phyloP scores from a whole-genome alignment of 2,329 filamentous ascomycete species.

The Ophiostoma ips region DNA sequence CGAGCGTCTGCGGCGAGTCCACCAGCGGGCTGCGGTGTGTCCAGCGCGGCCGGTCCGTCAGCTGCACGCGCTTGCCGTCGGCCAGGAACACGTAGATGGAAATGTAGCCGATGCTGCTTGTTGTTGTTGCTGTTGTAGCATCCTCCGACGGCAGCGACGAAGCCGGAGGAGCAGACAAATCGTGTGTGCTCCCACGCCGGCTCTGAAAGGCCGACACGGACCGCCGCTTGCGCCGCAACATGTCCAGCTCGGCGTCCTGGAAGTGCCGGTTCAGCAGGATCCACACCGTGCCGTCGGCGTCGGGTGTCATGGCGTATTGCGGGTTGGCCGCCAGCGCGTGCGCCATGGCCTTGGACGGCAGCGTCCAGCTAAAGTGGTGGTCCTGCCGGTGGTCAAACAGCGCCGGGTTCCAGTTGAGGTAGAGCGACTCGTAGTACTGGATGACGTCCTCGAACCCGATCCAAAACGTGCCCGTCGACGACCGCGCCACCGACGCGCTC shows the following conservation, averaged over 20 bases:
- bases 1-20: conserved; percentile 82
- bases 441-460: conserved; percentile 77
- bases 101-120: conserved; percentile 53
- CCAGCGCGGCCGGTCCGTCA: conserved; percentile 44
- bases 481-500: conserved; percentile 6
- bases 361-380: conserved; percentile 76
- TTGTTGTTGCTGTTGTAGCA: not conserved
- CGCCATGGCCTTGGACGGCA: conserved; percentile 32
- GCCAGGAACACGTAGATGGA: conserved; percentile 65
- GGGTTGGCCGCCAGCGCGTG: conserved; percentile 51
- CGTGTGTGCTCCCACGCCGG: not conserved
- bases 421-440: conserved; percentile 89
- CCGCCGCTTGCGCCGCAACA: conserved; percentile 29
- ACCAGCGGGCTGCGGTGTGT: conserved; percentile 73
- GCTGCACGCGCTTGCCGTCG: conserved; percentile 55
- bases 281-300: conserved; percentile 55
- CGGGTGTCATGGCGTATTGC: conserved; percentile 55
- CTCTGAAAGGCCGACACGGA: not conserved
- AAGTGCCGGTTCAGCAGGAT: conserved; percentile 80
- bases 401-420: conserved; percentile 90
- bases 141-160: not conserved
- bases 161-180: not conserved
- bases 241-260: conserved; percentile 47
- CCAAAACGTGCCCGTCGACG: conserved; percentile 64
- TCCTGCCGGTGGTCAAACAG: conserved; percentile 74